Evolutionary conservation across 2,329 filamentous ascomycete genomes (phyloP), one percentile per base, ranked within the genome.

Genomic region (Acrocalymma vagum): DNA sequence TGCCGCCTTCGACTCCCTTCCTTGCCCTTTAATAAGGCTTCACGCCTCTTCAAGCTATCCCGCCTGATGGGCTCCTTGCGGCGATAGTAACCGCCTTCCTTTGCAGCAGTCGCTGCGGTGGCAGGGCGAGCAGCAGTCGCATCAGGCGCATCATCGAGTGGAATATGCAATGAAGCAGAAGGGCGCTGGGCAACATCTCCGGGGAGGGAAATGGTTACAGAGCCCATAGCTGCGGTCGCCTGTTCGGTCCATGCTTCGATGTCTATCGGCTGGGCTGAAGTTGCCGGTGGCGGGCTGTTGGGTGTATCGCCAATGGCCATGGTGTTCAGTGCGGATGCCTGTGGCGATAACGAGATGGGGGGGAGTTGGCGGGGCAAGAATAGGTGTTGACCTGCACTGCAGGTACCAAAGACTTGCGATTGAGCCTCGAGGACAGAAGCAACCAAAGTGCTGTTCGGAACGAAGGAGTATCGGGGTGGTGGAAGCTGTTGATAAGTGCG

Each of bases 1-100:
- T 93, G 86, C 33, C 93, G 80, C 60, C 93, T 85, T 23, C 93
- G 82, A 58, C 84, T 93, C 22, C 93, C 93, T 70, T 96, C 91
- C 56, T 95, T 95, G 41, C 93, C 93, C 74, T 91, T 95, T 21
- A 94, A 77, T 36, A 95, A 65, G 3, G 85, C 82, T 53, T 96
- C 90, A 13, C 92, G 84, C 35, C 81, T 72, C 61, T 83, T 84
- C 59, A 82, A 58, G 55, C 81, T 85, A 58, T 87, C 84, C 34
- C 82, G 78, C 22, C 80, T 75, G 29, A 82, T 58, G 5, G 78
- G 76, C 58, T 79, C 78, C 44, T 77, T 77, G 27, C 87, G 65
- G 48, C 75, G 73, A 51, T 76, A 58, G 61, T 77, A 71, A 69
- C 75, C 38, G 72, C 79, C 39, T 73, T 65, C 53, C 35, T 74